Evolutionary conservation across 1,284 basidiomycete species (phyloP), one percentile per base, ranked within the genome.

Genomic region (Melampsora americana): DNA sequence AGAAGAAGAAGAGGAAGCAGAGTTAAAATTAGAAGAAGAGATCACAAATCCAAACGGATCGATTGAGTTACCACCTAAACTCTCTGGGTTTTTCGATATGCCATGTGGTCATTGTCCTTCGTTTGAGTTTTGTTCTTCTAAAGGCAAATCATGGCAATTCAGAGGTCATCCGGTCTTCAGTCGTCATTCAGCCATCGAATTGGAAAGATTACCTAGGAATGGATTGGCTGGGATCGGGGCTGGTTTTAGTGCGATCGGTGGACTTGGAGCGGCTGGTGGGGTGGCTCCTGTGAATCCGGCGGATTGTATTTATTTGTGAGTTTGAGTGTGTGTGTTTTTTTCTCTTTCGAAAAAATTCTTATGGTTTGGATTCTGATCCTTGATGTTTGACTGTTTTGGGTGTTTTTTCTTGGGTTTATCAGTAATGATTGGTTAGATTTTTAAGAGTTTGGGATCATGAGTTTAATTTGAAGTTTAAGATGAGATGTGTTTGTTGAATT

Each of bases 221-320:
- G 74, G 74, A 6, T 64, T 77, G 23, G 74, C 74, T 65, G 74
- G 74, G 23, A 77, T 77, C 28, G 74, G 74, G 14, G 74, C 66
- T 69, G 74, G 74, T 2, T 77, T 77, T 53, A 65, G 68, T 77
- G 44, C 66, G 26, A 14, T 77, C 5, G 74, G 74, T n/a, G 74
- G 74, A 23, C 56, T 77, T 0, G 74, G 74, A 18, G 74, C 66
- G 14, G 66, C 16, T 30, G 67, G 74, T 56, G 67, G 67, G 28
- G 74, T 77, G 30, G 74, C 74, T 12, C 74, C 74, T 12, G 74
- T 77, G n/a, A 77, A 77, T 44, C 74, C 74, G 1, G 74, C 67
- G 20, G 74, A 77, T 62, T 77, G 74, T 69, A n/a, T 69, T 42
- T 77, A 77, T 66, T 77, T 77, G 74, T 77, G n/a, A 26, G 74